phyloP scores from a whole-genome alignment of 225 moss, liverwort and hornwort species.

The Physcomitrellopsis africana region DNA sequence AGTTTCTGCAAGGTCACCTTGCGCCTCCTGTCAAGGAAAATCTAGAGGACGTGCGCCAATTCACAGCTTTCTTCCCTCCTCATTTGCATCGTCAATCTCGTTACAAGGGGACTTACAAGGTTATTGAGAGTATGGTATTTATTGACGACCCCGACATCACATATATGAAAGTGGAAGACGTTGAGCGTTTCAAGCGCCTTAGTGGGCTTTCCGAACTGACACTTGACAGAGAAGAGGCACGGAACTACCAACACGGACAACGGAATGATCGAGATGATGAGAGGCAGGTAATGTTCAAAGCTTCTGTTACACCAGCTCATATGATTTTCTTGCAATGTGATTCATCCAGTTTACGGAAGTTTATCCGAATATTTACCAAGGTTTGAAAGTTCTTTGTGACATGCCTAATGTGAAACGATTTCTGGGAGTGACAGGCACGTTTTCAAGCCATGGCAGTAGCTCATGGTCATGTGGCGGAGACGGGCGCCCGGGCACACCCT shows the following conservation, averaged over 20 bases:
- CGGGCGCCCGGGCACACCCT: slow-evolving; percentile 40
- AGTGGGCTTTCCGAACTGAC: slow-evolving; percentile 75
- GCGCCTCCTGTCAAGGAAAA: slow-evolving; percentile 95
- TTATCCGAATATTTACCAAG: neutral
- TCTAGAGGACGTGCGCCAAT: slow-evolving; percentile 88
- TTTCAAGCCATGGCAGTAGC: slow-evolving; percentile 72
- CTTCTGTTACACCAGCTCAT: neutral
- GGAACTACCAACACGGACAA: slow-evolving; percentile 84
- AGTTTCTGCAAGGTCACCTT: slow-evolving; percentile 94
- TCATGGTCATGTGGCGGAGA: slow-evolving; percentile 62
- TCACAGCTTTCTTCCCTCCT: slow-evolving; percentile 84
- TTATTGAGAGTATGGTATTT: slow-evolving; percentile 94
- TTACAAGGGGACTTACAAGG: slow-evolving; percentile 98
- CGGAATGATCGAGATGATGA: slow-evolving; percentile 97
- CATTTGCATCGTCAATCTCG: slow-evolving; percentile 90
- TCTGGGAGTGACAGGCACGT: slow-evolving; percentile 58
- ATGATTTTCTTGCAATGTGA: neutral
- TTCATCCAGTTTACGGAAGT: neutral
- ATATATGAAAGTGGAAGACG: slow-evolving; percentile 71
- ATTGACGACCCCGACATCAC: slow-evolving; percentile 84
- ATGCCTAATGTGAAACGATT: slow-evolving; percentile 14
- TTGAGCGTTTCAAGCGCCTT: slow-evolving; percentile 88
- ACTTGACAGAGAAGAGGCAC: slow-evolving; percentile 88
- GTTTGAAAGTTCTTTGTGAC: neutral
- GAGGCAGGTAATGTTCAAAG: slow-evolving; percentile 59